Base-by-base conservation (phyloP, 176 grass and related monocot genomes). In the Aegilops sharonensis region DNA sequence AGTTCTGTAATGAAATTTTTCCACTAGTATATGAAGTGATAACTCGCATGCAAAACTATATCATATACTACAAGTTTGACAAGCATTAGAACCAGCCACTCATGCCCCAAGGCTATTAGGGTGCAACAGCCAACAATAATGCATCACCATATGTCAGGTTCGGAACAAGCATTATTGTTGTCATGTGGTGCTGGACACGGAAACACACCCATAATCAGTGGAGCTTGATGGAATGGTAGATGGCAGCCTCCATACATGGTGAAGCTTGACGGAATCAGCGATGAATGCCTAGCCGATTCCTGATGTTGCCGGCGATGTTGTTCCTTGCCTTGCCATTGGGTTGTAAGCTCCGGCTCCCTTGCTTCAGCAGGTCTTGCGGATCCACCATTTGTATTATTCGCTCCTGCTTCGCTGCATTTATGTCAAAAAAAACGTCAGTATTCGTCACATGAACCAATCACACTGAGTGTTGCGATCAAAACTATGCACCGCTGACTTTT, bases 371-470 rank as follows among this genome's bases (percentile, higher is more conserved):
- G 71, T 92, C 88, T 45, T 95, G 93, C 2, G 57, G 83, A 76
- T 90, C 93, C 88, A 92, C 91, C 74, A 95, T 80, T 30, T 90
- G 93, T 82, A 95, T 78, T 0, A 86, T 92, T n/a, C 88, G 76
- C 80, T 90, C 86, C 68, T 87, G 90, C 83, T 92, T 95, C 2
- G 86, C 93, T 95, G 93, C 88, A 64, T 56, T 60, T 56, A 25
- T 35, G 20, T 2, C 1, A 7, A 73, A 35, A 24, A 24, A 4
- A 15, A 21, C 64, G 35, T 66, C 15, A 15, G 30, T 78, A 71
- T 10, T 61, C 12, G 59, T 35, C 50, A 39, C 20, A 30, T 70
- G 67, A 30, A 17, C 36, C 13, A 40, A 71, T 21, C 9, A 63
- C 4, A 36, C 50, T 20, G 1, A 11, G 8, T 39, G 39, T 27